phyloP scores from a whole-genome alignment of 345 rosid genomes.

The Syzygium grande region DNA sequence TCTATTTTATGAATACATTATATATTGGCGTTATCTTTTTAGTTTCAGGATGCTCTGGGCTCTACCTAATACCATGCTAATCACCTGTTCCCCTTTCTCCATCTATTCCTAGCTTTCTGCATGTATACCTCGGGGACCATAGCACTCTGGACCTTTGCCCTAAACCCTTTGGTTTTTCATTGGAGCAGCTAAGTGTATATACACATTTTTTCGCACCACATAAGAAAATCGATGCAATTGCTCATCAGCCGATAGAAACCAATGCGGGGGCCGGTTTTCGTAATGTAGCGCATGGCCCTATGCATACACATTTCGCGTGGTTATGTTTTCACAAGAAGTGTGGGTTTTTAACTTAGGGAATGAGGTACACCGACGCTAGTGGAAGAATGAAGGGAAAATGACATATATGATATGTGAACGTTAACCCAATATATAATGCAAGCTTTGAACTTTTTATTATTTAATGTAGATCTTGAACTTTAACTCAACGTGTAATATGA shows the following conservation, averaged over 20 bases:
- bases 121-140: neutral
- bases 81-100: neutral
- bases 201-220: neutral
- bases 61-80: neutral
- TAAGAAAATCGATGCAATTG: neutral
- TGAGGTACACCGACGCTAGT: neutral
- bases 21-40: too few species aligned
- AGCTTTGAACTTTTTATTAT: too few species aligned
- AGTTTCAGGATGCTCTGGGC: too few species aligned
- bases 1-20: too few species aligned
- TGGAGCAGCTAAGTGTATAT: neutral
- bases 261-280: neutral
- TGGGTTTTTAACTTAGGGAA: neutral
- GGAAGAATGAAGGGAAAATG: neutral
- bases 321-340: neutral
- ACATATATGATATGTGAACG: too few species aligned
- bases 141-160: neutral
- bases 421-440: too few species aligned
- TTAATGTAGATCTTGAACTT: too few species aligned
- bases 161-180: neutral
- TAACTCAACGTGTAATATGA: too few species aligned
- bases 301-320: neutral
- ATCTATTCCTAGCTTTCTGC: neutral
- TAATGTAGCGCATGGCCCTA: neutral
- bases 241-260: neutral